Percentiles rank a stretch among this genome's conserved stretches.
These are phyloP conservation scores for Trichocladium antarcticum DNA, from an alignment of 495 filamentous ascomycete genomes.

Conservation along the genomic window DNA sequence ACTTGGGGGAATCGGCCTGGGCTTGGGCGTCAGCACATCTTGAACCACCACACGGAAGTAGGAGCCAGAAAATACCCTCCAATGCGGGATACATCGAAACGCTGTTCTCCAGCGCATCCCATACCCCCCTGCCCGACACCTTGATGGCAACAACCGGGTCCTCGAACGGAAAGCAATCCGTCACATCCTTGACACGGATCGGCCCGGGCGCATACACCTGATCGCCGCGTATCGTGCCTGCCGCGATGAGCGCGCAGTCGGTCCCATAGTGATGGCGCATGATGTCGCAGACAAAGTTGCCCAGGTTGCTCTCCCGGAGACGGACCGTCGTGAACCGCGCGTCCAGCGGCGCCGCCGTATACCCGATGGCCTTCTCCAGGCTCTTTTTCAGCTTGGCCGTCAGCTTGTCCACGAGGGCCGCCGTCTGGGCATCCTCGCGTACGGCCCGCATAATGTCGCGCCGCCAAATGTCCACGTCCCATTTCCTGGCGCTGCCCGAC, in stretches of 20 bases:
- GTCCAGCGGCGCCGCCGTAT: conserved; percentile 67
- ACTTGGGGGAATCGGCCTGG: conserved; percentile 62
- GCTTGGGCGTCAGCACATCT: background rate
- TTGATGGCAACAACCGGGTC: conserved; percentile 75
- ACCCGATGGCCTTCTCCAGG: conserved; percentile 73
- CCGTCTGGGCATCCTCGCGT: conserved; percentile 46
- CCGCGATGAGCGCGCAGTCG: conserved; percentile 75
- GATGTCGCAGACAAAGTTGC: conserved; percentile 82
- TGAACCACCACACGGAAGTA: background rate
- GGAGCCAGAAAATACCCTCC: conserved; percentile 46
- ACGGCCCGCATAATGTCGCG: conserved; percentile 59
- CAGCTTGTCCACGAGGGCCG: conserved; percentile 51
- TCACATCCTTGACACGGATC: conserved; percentile 62
- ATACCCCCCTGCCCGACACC: conserved; percentile 52
- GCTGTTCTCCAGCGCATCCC: conserved; percentile 71
- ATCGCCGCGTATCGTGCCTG: conserved; percentile 82
- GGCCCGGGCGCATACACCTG: conserved; percentile 77
- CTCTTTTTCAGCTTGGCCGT: conserved; percentile 61
- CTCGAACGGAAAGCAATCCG: conserved; percentile 81
- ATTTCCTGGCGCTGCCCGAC: conserved; percentile 36
- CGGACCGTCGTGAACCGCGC: conserved; percentile 76
- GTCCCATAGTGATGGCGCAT: conserved; percentile 72
- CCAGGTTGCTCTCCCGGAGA: conserved; percentile 64
- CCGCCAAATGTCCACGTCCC: conserved; percentile 69
- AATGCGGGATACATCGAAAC: conserved; percentile 69